Base-by-base conservation (phyloP, 805 yeast species). In the Candida coleopterorum region DNA sequence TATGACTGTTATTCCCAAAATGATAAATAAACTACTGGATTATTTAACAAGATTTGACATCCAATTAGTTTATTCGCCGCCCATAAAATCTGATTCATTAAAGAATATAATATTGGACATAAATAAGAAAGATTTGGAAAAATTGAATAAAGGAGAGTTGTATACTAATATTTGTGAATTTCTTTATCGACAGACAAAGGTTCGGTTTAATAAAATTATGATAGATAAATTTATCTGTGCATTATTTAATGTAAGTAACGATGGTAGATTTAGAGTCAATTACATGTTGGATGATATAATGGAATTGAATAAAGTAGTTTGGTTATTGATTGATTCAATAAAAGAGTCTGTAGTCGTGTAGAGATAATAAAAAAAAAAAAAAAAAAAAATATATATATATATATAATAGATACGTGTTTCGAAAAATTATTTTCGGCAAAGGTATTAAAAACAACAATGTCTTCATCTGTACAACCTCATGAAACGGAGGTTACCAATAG, bases 181-280 rank as follows among this genome's bases (percentile, higher is more conserved):
- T 29, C 29, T 61, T 21, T 35, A 45, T 21, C 27, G 33, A 6
- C 36, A 44, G 9, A 53, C 60, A n/a, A 45, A 47, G 23, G 25
- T 60, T 6, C 42, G 45, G 14, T 44, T 58, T 18, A 40, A 44
- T 3, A 51, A 52, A 24, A 39, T 61, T 28, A 29, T 40, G 6
- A 34, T 60, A 6, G 32, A 32, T 4, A 49, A 45, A 36, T 48
- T 58, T 30, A 39, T 41, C 7, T 43, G 56, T 14, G 35, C 39
- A 11, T 28, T 55, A 11, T 23, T 56, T 10, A 45, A 43, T 32
- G 32, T 57, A 6, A 42, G 52, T 2, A 38, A 36, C 7, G 61
- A 57, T 11, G 62, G 61, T 10, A 50, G 40, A 30, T 28, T 56
- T 15, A 52, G 47, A 25, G 31, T 56, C 12, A 34, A 22, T 29